Evolutionary conservation across 768 basidiomycete species (phyloP).

Genomic region (Boletus speciosus): DNA sequence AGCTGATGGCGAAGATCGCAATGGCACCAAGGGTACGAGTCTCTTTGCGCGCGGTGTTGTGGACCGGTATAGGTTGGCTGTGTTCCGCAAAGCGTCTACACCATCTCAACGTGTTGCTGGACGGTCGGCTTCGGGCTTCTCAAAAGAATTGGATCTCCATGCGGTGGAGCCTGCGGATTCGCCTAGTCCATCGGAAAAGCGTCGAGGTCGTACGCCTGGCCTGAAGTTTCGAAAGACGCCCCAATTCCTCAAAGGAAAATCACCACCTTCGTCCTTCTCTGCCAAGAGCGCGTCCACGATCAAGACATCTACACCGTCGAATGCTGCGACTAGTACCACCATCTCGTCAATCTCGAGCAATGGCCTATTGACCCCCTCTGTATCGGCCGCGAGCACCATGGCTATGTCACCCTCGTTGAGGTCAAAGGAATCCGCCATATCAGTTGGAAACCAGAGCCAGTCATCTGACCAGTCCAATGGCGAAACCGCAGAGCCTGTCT

Average conservation of each 20-base stretch:
- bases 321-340: conserved; percentile 36
- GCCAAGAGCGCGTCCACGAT: conserved; percentile 27
- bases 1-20: conserved; percentile 77
- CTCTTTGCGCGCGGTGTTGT: conserved; percentile 90
- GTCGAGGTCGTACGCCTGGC: conserved; percentile 65
- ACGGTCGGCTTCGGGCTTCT: conserved; percentile 56
- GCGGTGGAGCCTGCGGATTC: conserved; percentile 39
- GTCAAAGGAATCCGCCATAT: conserved; percentile 75
- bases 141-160: conserved; percentile 48
- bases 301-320: conserved; percentile 43
- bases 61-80: conserved; percentile 79
- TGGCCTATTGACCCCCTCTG: conserved; percentile 60
- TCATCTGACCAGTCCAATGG: conserved; percentile 73
- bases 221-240: conserved; percentile 72
- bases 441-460: conserved; percentile 65
- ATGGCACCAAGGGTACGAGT: conserved; percentile 74
- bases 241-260: conserved; percentile 71
- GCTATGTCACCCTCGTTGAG: conserved; percentile 65
- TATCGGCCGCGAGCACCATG: conserved; percentile 46
- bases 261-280: conserved; percentile 46
- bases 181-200: conserved; percentile 47
- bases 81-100: conserved; percentile 80
- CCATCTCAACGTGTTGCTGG: conserved; percentile 46
- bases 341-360: conserved; percentile 40
- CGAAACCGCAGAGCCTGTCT: conserved; percentile 33